phyloP scores from a whole-genome alignment of 164 flowering plant genomes.

The Dillenia turbinata region DNA sequence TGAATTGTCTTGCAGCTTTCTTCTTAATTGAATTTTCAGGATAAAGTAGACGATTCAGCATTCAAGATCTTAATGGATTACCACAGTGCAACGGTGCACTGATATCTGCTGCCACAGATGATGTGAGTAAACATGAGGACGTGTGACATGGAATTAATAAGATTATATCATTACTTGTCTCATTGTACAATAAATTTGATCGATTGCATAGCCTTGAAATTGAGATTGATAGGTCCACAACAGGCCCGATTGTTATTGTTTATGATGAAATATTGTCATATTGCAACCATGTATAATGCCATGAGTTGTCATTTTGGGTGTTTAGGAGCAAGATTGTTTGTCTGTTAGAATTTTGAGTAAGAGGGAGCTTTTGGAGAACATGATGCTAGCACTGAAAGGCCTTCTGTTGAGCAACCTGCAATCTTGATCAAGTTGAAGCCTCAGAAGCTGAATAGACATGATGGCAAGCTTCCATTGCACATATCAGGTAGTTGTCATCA shows the following conservation, averaged over 20 bases:
- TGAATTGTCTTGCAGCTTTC: not conserved
- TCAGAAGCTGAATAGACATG: not conserved
- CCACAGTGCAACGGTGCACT: constrained; percentile 70
- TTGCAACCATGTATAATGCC: too few relatives aligned
- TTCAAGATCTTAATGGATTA: constrained; percentile 68
- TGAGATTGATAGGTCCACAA: too few relatives aligned
- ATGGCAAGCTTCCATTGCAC: too few relatives aligned
- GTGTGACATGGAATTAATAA: too few relatives aligned
- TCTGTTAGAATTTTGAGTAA: constrained; percentile 65
- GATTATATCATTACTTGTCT: too few relatives aligned
- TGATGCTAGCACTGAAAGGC: constrained; percentile 68
- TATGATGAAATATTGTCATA: too few relatives aligned
- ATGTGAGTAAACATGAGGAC: constrained; percentile 48
- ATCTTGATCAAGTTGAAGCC: constrained; percentile 10
- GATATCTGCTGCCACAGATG: constrained; percentile 63
- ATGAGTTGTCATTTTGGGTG: constrained; percentile 5
- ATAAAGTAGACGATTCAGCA: constrained; percentile 71
- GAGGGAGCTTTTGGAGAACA: constrained; percentile 60
- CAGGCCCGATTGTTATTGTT: too few relatives aligned
- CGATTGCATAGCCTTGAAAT: too few relatives aligned
- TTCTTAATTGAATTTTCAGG: constrained; percentile 38
- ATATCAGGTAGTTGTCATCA: too few relatives aligned
- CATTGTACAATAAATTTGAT: too few relatives aligned
- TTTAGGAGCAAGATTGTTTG: constrained; percentile 70
- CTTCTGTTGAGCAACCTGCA: constrained; percentile 47